A percentile compares a stretch with the other conserved stretches of the same genome.
Evolutionary conservation across 257 asterid genomes (phyloP).

Genomic region (Avicennia marina): DNA sequence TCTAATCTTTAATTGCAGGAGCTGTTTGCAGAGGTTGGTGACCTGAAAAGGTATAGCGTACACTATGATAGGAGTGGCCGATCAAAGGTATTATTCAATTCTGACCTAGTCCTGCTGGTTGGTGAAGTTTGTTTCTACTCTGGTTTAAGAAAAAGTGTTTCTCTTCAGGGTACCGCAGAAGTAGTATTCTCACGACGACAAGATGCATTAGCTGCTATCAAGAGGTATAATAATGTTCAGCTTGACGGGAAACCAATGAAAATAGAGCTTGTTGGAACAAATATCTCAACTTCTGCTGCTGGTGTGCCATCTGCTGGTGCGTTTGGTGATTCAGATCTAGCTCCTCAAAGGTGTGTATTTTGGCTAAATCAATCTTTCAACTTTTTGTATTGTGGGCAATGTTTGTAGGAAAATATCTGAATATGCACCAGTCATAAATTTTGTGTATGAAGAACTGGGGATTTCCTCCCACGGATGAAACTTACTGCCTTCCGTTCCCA

Average conservation of each 20-base stretch:
- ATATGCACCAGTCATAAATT: background rate
- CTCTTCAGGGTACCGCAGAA: constrained; percentile 68
- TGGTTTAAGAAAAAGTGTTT: constrained; percentile 20
- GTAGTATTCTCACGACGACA: constrained; percentile 34
- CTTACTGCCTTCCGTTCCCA: too few relatives aligned
- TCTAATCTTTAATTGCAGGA: constrained; percentile 33
- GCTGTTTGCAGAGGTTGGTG: constrained; percentile 61
- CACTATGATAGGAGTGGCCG: constrained; percentile 73
- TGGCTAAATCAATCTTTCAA: background rate
- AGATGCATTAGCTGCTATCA: constrained; percentile 49
- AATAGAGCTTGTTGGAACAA: constrained; percentile 31
- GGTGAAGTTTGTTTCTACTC: constrained; percentile 17
- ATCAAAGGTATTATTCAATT: constrained; percentile 48
- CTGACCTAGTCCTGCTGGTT: constrained; percentile 11
- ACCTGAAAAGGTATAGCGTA: constrained; percentile 42
- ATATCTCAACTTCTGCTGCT: constrained; percentile 17
- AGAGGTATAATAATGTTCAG: constrained; percentile 24
- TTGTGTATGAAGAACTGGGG: background rate
- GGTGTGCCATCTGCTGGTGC: constrained; percentile 20
- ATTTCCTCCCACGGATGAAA: too few relatives aligned
- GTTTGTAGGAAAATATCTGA: too few relatives aligned
- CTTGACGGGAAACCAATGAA: constrained; percentile 52
- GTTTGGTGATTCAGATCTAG: constrained; percentile 9
- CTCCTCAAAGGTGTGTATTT: constrained; percentile 27
- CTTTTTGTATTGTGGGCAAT: background rate